These are phyloP conservation scores for Fusarium sp. DNA, from an alignment of 2,329 filamentous ascomycete genomes.

Conservation along the genomic window DNA sequence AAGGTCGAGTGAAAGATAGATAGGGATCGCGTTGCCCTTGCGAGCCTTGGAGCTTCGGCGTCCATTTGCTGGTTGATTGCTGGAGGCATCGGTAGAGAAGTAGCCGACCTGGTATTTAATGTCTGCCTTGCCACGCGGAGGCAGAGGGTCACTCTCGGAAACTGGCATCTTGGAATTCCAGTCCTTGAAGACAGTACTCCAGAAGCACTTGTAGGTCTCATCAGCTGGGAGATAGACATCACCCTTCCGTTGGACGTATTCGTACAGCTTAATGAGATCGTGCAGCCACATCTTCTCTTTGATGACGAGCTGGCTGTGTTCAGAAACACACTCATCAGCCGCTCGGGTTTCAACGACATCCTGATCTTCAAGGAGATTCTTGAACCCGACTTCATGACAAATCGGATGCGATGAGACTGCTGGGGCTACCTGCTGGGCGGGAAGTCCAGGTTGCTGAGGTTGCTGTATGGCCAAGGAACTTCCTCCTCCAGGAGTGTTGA, in stretches of 20 bases:
- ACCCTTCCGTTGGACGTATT: not conserved
- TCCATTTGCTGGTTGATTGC: not conserved
- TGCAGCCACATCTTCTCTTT: conserved; percentile 6
- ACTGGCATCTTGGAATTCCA: not conserved
- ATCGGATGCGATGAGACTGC: not conserved
- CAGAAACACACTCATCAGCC: not conserved
- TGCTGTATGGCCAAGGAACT: not conserved
- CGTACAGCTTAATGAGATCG: not conserved
- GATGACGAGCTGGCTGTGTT: not conserved
- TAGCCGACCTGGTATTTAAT: not conserved
- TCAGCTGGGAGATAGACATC: not conserved
- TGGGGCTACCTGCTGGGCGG: not conserved
- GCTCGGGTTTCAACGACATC: not conserved
- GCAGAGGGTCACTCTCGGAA: not conserved
- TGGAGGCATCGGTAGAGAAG: not conserved
- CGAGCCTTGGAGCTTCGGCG: not conserved
- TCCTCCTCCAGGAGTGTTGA: not conserved
- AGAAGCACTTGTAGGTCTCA: not conserved
- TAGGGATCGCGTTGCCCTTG: not conserved
- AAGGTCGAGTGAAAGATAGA: not conserved
- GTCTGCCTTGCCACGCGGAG: not conserved
- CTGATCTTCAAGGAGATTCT: not conserved
- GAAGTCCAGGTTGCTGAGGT: not conserved
- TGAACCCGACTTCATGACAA: not conserved
- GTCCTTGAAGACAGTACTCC: not conserved